phyloP scores from a whole-genome alignment of 495 filamentous ascomycete genomes.

The Penicillium turbatum region DNA sequence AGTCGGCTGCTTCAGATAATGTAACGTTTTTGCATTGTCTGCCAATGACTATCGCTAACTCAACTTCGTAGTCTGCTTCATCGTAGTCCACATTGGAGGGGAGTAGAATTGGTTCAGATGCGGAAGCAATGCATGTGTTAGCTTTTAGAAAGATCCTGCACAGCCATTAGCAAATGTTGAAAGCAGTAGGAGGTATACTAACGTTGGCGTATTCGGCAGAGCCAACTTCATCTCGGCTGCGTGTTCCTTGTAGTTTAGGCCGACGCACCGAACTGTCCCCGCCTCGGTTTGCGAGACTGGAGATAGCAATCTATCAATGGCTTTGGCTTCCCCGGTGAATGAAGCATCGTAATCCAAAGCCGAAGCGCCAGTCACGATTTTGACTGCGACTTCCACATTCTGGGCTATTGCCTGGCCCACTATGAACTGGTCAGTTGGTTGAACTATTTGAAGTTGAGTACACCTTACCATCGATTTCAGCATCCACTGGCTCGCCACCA shows the following conservation, averaged over 20 bases:
- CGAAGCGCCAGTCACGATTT: background rate
- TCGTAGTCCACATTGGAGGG: slow-evolving; percentile 11
- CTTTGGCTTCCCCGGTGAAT: slow-evolving; percentile 6
- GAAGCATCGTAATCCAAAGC: slow-evolving; percentile 9
- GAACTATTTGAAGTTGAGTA: background rate
- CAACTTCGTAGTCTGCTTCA: slow-evolving; percentile 62
- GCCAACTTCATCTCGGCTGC: slow-evolving; percentile 35
- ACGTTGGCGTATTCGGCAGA: slow-evolving; percentile 14
- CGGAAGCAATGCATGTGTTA: slow-evolving; percentile 11
- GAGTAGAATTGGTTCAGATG: slow-evolving; percentile 8
- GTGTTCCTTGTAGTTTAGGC: slow-evolving; percentile 41
- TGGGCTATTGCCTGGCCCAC: slow-evolving; percentile 8
- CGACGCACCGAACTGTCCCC: slow-evolving; percentile 32
- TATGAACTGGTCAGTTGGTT: background rate
- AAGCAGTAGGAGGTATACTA: background rate
- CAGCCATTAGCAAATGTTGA: background rate
- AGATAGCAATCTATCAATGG: slow-evolving; percentile 4
- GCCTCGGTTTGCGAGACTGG: slow-evolving; percentile 12
- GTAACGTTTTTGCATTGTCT: slow-evolving; percentile 55
- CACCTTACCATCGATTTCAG: slow-evolving; percentile 8
- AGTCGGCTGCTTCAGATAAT: slow-evolving; percentile 55
- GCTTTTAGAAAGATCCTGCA: slow-evolving; percentile 12
- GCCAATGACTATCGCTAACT: slow-evolving; percentile 67
- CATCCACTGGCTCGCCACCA: slow-evolving; percentile 10
- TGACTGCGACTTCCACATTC: background rate